Evolutionary conservation across 2,329 filamentous ascomycete species (phyloP).

Genomic region (Cladosporium colombiae): DNA sequence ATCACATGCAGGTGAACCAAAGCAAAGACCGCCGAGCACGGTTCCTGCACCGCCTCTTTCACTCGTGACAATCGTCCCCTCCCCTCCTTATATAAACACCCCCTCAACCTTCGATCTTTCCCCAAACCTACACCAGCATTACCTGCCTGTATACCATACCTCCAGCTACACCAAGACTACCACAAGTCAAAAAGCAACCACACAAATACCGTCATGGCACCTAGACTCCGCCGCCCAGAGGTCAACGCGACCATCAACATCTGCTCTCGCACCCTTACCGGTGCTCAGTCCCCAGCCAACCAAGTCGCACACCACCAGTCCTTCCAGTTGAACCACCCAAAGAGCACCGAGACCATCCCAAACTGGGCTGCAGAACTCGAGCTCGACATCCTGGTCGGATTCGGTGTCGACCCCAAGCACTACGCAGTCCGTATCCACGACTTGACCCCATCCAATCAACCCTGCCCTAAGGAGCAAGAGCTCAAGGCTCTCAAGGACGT

Average conservation of each 20-base stretch:
- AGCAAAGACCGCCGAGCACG: neutral
- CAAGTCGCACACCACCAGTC: neutral
- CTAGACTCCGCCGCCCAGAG: neutral
- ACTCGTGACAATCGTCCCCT: neutral
- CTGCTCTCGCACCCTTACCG: neutral
- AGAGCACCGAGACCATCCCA: neutral
- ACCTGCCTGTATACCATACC: neutral
- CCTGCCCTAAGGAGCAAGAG: neutral
- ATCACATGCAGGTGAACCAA: neutral
- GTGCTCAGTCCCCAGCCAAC: neutral
- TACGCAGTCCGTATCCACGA: neutral
- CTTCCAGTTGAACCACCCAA: neutral
- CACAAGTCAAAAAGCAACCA: neutral
- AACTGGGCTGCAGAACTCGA: conserved; percentile 70
- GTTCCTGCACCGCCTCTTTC: neutral
- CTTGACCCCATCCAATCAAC: neutral
- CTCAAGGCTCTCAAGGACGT: neutral
- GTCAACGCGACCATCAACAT: neutral
- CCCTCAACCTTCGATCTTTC: neutral
- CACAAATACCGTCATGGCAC: neutral
- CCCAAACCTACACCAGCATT: too few relatives aligned
- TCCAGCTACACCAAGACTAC: neutral
- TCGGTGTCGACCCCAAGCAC: neutral
- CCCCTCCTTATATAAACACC: neutral
- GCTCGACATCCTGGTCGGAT: conserved; percentile 57